Base-by-base conservation (phyloP, 305 asterid species). In the Rubia balearica region DNA sequence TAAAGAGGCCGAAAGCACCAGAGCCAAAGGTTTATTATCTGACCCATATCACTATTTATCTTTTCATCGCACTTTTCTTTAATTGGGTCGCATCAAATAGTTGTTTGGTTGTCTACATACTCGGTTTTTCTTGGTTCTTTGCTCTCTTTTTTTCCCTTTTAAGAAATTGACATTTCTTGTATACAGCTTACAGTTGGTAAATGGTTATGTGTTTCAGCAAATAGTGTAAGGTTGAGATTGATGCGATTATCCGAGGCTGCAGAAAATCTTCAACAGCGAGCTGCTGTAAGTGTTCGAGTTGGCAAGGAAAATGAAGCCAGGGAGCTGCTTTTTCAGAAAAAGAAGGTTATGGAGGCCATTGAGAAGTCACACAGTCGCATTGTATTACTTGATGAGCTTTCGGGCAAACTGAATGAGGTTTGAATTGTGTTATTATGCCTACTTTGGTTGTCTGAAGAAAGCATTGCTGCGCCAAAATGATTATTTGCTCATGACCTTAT, bases 241-340 rank as follows among this genome's bases (percentile, higher is more conserved):
- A 74, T 93, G 83, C 81, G 96, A 69, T 81, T 93, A 81, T 85
- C 92, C 74, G 97, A 91, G 84, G 97, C 97, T 59, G 96, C 89
- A 73, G 97, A 89, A 71, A 89, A 84, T 81, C 91, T 93, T 81
- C 86, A 83, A 69, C 78, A 85, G 22, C 96, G 85, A 79, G 98
- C 98, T 22, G 90, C 92, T 48, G 73, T 83, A 62, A 85, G 78
- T 81, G 89, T 89, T 73, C 96, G 72, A 75, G 84, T 77, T 45
- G 96, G 96, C 64, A 88, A 87, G 68, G 97, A 91, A 81, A 76
- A 86, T 79, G 96, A 86, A 65, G 98, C 97, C 4, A 80, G 91
- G 83, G 96, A 89, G 41, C 71, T 86, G 71, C 87, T 91, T 41
- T 83, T 82, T 75, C 96, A 90, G 74, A 93, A 91, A 85, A 93